phyloP scores from a whole-genome alignment of 106 monocot genomes.

The Acorus gramineus region DNA sequence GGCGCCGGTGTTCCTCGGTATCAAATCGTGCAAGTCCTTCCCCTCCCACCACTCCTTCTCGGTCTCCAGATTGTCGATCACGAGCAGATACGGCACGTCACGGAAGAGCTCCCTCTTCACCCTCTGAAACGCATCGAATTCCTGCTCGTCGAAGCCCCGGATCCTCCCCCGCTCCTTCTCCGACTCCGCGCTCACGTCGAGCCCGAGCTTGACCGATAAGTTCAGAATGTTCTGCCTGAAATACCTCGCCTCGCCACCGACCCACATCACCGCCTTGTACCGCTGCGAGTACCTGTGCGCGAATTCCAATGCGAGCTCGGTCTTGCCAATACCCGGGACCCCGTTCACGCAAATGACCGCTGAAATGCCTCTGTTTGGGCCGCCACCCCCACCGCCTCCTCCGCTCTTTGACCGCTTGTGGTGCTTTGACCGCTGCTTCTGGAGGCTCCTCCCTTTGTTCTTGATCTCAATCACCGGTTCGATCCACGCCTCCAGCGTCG shows the following conservation, averaged over 20 bases:
- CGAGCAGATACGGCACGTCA: conserved; percentile 70
- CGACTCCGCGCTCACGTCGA: conserved; percentile 78
- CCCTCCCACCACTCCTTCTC: conserved; percentile 98
- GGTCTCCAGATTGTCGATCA: conserved; percentile 82
- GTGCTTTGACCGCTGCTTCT: conserved; percentile 58
- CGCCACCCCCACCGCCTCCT: not conserved
- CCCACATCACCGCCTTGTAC: conserved; percentile 87
- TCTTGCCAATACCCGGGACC: conserved; percentile 62
- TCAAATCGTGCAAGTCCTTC: conserved; percentile 81
- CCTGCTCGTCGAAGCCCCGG: conserved; percentile 78
- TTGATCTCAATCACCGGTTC: conserved; percentile 45
- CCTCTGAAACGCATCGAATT: conserved; percentile 75
- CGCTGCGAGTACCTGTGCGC: conserved; percentile 73
- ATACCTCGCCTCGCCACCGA: conserved; percentile 76
- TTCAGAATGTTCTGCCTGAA: conserved; percentile 80
- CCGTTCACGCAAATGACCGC: conserved; percentile 57
- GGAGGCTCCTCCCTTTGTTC: conserved; percentile 39
- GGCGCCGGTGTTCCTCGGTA: conserved; percentile 83
- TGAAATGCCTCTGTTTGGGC: conserved; percentile 22
- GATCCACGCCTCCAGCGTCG: conserved; percentile 85
- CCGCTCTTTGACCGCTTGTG: conserved; percentile 40
- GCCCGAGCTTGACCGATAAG: conserved; percentile 45
- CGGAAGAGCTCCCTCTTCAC: conserved; percentile 84
- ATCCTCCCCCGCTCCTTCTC: conserved; percentile 79
- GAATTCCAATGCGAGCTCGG: conserved; percentile 79